Evolutionary conservation across 2,329 filamentous ascomycete species (phyloP), one percentile per base, ranked within the genome.

Genomic region (Davidsoniella eucalypti): DNA sequence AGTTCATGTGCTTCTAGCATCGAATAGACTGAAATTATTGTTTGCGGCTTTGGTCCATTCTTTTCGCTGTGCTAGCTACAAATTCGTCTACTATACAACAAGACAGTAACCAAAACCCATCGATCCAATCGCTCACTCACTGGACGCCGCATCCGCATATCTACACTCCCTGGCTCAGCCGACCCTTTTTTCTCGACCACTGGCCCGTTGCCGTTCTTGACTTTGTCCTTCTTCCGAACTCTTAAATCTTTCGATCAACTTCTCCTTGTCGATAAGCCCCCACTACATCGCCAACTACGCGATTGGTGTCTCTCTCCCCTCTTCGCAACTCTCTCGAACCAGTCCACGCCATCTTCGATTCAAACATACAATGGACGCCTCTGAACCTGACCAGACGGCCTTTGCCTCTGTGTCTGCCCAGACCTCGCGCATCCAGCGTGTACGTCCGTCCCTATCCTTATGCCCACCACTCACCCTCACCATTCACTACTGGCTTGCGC

Each of bases 361-460:
- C 36, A 14, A 6, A 16, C 21, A 23, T 58, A 64, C 57, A 49
- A 94, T 94, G 88, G 87, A 95, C 70, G 80, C 80, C 60, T 75
- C 81, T 55, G 87, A 94, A 70, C 82, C 86, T 55, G 87, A 94
- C 46, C 78, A 84, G 69, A 94, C 87, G 66, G 87, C 88, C 69
- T 95, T 94, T 69, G 84, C 82, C 62, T 84, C 87, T 56, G 86
- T 95, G 62, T 84, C 80, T 59, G 80, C 84, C 63, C 90, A 95
- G 60, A 94, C 87, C 17, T 82, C 80, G 49, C 80, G 73, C 62
- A 68, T 84, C 58, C 75, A 80, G 67, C 75, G 80, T 67, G 84
- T 88, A 68, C 59, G 78, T 69, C 16, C 25, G 12, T 23, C 17
- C 44, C 26, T 10, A 17, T 21, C 14, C 44, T 21, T 10, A 9